Conservation (phyloP, 768 basidiomycete genomes). For the Amanita pallidorosea region DNA sequence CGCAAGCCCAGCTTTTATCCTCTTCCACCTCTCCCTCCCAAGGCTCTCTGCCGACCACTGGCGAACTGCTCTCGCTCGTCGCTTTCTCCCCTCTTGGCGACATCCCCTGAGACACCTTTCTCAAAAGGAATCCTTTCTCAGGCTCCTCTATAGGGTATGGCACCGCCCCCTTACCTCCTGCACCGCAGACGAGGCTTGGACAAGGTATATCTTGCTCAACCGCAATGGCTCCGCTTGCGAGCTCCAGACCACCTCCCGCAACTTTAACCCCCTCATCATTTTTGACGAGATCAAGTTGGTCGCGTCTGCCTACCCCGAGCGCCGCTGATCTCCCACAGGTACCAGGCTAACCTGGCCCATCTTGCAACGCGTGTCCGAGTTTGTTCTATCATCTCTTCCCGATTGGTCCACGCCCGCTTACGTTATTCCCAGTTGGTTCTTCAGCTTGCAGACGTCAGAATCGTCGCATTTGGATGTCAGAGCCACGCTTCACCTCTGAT, state of each 20-base stretch:
- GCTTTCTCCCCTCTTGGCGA: slow-evolving; percentile 71
- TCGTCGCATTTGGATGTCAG: slow-evolving; percentile 61
- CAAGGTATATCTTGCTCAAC: slow-evolving; percentile 70
- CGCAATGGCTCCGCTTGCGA: slow-evolving; percentile 69
- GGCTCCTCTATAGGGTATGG: slow-evolving; percentile 60
- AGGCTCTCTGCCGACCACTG: slow-evolving; percentile 57
- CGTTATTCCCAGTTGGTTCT: slow-evolving; percentile 42
- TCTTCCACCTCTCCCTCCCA: slow-evolving; percentile 61
- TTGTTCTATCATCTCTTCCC: slow-evolving; percentile 14
- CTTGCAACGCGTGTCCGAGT: slow-evolving; percentile 61
- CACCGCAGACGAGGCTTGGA: slow-evolving; percentile 76
- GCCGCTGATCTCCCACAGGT: slow-evolving; percentile 22
- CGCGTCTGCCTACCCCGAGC: neutral
- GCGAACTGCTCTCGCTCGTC: slow-evolving; percentile 61
- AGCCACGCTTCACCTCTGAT: slow-evolving; percentile 43
- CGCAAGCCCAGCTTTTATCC: slow-evolving; percentile 49
- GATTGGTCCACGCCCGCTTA: neutral
- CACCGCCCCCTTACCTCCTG: slow-evolving; percentile 63
- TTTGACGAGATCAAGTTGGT: slow-evolving; percentile 71
- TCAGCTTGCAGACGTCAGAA: slow-evolving; percentile 59
- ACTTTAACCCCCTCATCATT: slow-evolving; percentile 53
- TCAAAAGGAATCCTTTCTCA: slow-evolving; percentile 61
- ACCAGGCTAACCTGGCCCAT: slow-evolving; percentile 59
- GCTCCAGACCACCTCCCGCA: slow-evolving; percentile 55
- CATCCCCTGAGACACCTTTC: slow-evolving; percentile 53